Evolutionary conservation across 257 asterid genomes (phyloP), one percentile per base, ranked within the genome.

Genomic region (Lycium barbarum): DNA sequence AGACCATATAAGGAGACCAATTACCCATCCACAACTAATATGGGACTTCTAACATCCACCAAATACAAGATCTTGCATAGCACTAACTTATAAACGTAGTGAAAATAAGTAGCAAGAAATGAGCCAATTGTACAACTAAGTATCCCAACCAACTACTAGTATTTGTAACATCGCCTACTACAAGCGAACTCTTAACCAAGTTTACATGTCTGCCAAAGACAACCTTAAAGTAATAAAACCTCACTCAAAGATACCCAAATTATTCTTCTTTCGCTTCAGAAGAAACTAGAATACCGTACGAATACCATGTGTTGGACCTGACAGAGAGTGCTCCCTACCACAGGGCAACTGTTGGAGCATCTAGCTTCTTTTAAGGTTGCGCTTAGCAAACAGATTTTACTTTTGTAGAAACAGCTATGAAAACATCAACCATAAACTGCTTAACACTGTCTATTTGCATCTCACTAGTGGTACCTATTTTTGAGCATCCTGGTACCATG

Each of bases 401-500:
- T 49, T 49, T 9, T 9, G 55, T 49, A 10, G 55, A 49, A 49
- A 49, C 9, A 13, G 12, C 9, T 49, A 49, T 9, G 55, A 9
- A 9, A 9, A 67, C 49, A 67, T 67, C 74, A 67, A 35, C n/a
- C 74, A 67, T 14, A 14, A 67, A 67, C 74, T 67, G 22, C 74
- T 14, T 14, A 35, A 67, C 22, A 67, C 20, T 13, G 74, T 14
- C 74, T 67, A 49, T 35, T 36, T 14, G 74, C 49, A 67, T 36
- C 74, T 67, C 74, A 67, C 18, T 14, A 26, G 74, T 36, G 74
- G 22, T 3, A 35, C 73, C 10, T 14, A 6, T 2, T 67, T 15
- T 67, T 67, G 20, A 67, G 74, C 74, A 36, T 67, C 49, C 74
- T 35, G 4, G 49, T 36, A 65, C 72, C 68, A 61, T 61, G 68